Evolutionary conservation across 345 rosid species (phyloP), one percentile per base, ranked within the genome.

Genomic region (Noccaea bulbosa): DNA sequence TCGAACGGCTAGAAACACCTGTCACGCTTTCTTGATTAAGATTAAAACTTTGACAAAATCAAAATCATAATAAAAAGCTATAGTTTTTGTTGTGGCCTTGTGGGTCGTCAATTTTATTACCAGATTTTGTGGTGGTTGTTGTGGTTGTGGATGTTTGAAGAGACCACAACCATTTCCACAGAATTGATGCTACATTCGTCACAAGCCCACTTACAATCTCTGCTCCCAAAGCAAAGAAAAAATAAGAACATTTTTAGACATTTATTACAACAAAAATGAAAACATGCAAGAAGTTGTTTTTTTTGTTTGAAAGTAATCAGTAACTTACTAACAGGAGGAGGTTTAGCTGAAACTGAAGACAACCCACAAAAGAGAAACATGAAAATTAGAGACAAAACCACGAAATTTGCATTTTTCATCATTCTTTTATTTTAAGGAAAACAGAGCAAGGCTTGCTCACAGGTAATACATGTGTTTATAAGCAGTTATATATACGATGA

Each of bases 161-260:
- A 43, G 99, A 86, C 98, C 96, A 90, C 2, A 95, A 76, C 96
- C 97, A 92, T 77, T 92, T 92, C 81, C 87, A 82, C 30, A 88
- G 79, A 53, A 82, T 81, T 70, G 98, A 85, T 33, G 84, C 85
- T 38, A 79, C 91, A 86, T 95, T 92, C 68, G 96, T 83, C 70
- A 86, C 89, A 61, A 89, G 78, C 11, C 88, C 87, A 75, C 83
- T 79, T 56, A 95, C 84, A 76, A 92, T 81, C 81, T 84, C 99
- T 89, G 86, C 22, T 5, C 60, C 33, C n/a, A 53, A 15, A 77
- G 41, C 22, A 45, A 14, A 60, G 30, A 37, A 54, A 24, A 30
- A 8, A 48, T 46, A 71, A 43, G 12, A 12, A 6, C 55, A 43
- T 39, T 34, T 54, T 62, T n/a, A 35, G 50, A 59, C 63, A 54